Conservation (phyloP, 257 asterid species). For the Nicotiana noctiflora region DNA sequence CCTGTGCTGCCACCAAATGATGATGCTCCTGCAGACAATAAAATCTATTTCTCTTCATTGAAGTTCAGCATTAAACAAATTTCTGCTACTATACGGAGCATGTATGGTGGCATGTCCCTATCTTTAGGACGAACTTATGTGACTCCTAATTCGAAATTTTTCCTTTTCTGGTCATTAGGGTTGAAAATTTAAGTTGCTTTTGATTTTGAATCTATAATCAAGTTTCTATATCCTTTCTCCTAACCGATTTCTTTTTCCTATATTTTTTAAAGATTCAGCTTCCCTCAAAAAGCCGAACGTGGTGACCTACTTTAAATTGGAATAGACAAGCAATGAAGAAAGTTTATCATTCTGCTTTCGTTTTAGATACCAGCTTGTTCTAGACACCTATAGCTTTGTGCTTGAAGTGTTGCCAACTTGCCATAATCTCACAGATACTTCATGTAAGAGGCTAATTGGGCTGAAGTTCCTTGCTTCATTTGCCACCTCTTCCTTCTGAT, state of each 20-base stretch:
- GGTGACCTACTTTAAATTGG: not conserved
- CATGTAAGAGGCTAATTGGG: not conserved
- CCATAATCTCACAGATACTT: not conserved
- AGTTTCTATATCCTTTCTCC: not conserved
- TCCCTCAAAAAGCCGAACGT: not conserved
- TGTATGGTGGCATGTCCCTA: conserved; percentile 31
- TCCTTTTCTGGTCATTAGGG: not conserved
- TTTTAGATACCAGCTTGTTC: not conserved
- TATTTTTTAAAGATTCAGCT: not conserved
- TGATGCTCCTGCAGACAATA: conserved; percentile 47
- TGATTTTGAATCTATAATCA: not conserved
- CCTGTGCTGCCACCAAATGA: conserved; percentile 52
- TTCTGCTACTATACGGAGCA: conserved; percentile 47
- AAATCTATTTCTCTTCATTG: conserved; percentile 56
- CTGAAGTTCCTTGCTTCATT: not conserved
- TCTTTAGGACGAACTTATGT: not conserved
- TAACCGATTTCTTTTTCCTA: not conserved
- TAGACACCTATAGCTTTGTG: not conserved
- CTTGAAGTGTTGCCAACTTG: not conserved
- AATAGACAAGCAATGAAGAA: not conserved
- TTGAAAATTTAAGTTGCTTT: not conserved
- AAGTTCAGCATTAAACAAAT: conserved; percentile 56
- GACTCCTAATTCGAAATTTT: not conserved
- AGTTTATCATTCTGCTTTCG: not conserved
- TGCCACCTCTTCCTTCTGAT: conserved; percentile 3